A percentile compares a stretch with the other conserved stretches of the same genome.
These are phyloP conservation scores for Hypholoma fasciculare DNA, from an alignment of 768 basidiomycete species.

Conservation along the genomic window DNA sequence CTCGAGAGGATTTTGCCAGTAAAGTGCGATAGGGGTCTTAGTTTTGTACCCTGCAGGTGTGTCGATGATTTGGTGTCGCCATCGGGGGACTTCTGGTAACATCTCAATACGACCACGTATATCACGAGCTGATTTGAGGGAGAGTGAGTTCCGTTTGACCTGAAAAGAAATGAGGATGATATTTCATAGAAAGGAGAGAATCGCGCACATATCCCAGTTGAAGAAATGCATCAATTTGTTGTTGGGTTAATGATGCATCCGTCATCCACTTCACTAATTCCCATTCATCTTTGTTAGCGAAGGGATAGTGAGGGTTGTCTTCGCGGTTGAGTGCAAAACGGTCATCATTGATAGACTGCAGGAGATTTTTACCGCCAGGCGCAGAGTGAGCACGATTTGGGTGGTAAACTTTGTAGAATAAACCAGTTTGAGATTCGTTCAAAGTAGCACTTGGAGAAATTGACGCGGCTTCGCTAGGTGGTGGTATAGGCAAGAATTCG, in stretches of 20 bases:
- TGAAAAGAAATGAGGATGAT: neutral
- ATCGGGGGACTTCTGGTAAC: neutral
- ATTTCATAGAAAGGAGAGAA: neutral
- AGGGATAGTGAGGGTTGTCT: constrained; percentile 25
- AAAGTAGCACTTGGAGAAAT: neutral
- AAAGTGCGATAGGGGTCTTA: neutral
- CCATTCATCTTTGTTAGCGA: neutral
- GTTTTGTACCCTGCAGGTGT: neutral
- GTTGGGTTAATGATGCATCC: neutral
- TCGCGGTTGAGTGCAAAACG: neutral
- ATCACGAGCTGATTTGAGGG: neutral
- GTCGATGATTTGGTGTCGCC: neutral
- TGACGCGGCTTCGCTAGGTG: neutral
- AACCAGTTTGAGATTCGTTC: neutral
- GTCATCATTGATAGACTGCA: neutral
- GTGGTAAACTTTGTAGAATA: neutral
- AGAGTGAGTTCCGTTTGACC: neutral
- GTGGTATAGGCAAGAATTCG: neutral
- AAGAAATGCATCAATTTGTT: constrained; percentile 1
- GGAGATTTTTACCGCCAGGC: neutral
- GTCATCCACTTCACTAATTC: neutral
- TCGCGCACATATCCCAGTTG: neutral
- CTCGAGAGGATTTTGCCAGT: neutral
- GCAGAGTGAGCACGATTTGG: neutral
- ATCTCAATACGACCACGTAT: neutral